Evolutionary conservation across 1,139 yeast genomes (phyloP).

Genomic region (Taiozyma sp.): DNA sequence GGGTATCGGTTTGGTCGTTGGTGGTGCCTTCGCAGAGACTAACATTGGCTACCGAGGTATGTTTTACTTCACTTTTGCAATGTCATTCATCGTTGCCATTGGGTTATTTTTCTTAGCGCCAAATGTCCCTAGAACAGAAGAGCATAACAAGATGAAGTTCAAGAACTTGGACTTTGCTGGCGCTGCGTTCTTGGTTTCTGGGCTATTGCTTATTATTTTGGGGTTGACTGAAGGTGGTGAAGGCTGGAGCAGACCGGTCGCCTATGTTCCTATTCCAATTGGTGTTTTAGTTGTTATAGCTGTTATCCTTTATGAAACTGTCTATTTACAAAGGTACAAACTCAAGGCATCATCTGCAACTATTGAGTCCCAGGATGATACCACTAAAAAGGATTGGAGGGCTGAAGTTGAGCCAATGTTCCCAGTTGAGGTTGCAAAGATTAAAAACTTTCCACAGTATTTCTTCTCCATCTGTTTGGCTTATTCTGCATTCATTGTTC

Average conservation of each 20-base stretch:
- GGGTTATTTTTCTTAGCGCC: conserved; percentile 16
- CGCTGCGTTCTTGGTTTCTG: conserved; percentile 24
- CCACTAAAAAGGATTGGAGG: conserved; percentile 10
- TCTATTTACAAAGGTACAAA: conserved; percentile 7
- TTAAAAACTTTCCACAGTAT: conserved; percentile 18
- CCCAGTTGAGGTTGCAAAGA: conserved; percentile 18
- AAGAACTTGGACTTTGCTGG: conserved; percentile 28
- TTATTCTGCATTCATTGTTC: conserved; percentile 11
- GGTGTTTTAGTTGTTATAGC: conserved; percentile 12
- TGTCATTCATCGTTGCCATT: conserved; percentile 10
- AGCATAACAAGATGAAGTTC: conserved; percentile 11
- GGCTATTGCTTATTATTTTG: conserved; percentile 28
- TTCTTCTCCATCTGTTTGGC: conserved; percentile 9
- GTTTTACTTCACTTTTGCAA: conserved; percentile 28
- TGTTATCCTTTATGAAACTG: conserved; percentile 15
- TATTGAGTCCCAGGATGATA: neutral
- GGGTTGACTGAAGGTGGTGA: conserved; percentile 34
- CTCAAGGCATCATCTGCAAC: neutral
- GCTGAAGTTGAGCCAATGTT: conserved; percentile 16
- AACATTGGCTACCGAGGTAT: conserved; percentile 29
- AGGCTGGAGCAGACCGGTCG: conserved; percentile 28
- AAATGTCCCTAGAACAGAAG: conserved; percentile 17
- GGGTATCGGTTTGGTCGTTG: conserved; percentile 31
- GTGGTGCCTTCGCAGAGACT: conserved; percentile 32
- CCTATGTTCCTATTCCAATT: conserved; percentile 24